These are phyloP conservation scores for Alternaria gaisen DNA, from an alignment of 2,329 filamentous ascomycete genomes.

Conservation along the genomic window DNA sequence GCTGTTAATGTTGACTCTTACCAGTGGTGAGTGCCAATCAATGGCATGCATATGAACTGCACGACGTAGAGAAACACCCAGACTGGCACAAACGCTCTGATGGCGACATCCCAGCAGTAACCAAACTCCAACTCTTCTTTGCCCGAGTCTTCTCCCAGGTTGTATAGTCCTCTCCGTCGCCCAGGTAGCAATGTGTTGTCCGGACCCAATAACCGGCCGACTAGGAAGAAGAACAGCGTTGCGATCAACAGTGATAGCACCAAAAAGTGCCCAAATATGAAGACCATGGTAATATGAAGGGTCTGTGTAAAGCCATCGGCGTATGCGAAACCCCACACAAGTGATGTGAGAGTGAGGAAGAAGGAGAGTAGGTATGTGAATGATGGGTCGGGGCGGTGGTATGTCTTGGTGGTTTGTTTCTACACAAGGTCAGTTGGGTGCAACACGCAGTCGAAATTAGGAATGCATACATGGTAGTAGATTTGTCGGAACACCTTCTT, in stretches of 20 bases:
- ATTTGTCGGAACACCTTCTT: conserved; percentile 77
- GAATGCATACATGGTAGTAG: conserved; percentile 68
- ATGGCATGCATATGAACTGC: conserved; percentile 72
- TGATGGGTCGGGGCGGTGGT: conserved; percentile 73
- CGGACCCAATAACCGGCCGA: conserved; percentile 68
- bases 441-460: background rate
- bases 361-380: conserved; percentile 75
- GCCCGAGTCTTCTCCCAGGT: conserved; percentile 57
- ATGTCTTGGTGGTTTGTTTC: conserved; percentile 72
- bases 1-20: conserved; percentile 18
- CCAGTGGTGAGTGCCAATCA: conserved; percentile 65
- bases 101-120: conserved; percentile 75
- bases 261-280: conserved; percentile 68
- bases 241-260: conserved; percentile 67
- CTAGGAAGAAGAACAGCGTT: conserved; percentile 70
- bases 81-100: conserved; percentile 72
- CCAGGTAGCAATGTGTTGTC: conserved; percentile 62
- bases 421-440: conserved; percentile 37
- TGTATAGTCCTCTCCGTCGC: conserved; percentile 66
- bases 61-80: conserved; percentile 73
- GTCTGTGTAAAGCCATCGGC: conserved; percentile 55
- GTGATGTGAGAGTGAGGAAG: conserved; percentile 64
- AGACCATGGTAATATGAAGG: conserved; percentile 57
- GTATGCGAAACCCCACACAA: conserved; percentile 68
- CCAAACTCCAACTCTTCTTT: conserved; percentile 71